Evolutionary conservation across 2,329 filamentous ascomycete species (phyloP).

Genomic region (Trichoderma harzianum): DNA sequence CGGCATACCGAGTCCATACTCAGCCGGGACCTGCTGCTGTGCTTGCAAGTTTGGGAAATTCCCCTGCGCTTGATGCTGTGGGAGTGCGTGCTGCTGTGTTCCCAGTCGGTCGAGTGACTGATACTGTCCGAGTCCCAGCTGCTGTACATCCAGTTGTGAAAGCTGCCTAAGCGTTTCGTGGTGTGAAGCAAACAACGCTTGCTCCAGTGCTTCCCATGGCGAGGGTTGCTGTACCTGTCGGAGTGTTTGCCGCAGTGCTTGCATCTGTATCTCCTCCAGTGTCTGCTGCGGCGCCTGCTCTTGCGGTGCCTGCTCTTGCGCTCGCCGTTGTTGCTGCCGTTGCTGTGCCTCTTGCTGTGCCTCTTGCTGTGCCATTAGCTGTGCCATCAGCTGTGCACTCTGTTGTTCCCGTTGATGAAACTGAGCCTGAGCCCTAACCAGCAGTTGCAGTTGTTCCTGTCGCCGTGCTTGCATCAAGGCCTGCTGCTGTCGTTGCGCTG

Average conservation of each 20-base stretch:
- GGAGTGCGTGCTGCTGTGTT: neutral
- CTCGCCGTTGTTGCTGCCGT: neutral
- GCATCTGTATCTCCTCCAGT: neutral
- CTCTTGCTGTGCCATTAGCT: neutral
- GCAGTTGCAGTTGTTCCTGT: neutral
- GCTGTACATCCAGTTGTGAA: neutral
- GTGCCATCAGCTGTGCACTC: neutral
- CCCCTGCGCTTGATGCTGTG: neutral
- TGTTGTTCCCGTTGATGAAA: neutral
- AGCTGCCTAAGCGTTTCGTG: neutral
- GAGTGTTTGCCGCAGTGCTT: neutral
- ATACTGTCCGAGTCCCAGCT: neutral
- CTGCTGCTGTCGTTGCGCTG: neutral
- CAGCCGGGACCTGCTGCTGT: neutral
- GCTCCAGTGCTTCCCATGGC: neutral
- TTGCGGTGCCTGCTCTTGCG: neutral
- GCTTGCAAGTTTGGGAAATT: neutral
- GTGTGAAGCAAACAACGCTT: neutral
- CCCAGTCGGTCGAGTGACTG: neutral
- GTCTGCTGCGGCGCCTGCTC: neutral
- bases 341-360: neutral
- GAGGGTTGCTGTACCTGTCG: neutral
- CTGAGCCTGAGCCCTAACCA: neutral
- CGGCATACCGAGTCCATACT: neutral
- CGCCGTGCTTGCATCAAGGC: neutral